Conservation (phyloP, 75 land plant genomes). For the Sequoiadendron giganteum region DNA sequence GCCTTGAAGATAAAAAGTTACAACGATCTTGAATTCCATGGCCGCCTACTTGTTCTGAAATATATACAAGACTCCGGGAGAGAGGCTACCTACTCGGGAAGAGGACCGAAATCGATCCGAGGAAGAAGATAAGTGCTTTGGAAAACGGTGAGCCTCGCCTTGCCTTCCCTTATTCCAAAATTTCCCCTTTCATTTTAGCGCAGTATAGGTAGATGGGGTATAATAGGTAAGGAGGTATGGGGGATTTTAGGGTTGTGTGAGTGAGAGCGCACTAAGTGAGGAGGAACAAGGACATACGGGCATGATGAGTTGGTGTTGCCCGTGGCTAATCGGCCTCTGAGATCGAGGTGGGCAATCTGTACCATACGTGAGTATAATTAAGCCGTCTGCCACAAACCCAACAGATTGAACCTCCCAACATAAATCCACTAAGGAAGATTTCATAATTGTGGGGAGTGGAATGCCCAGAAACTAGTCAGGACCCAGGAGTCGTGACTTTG, state of each 20-base stretch:
- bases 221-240: no score
- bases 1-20: background rate
- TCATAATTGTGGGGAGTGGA: background rate
- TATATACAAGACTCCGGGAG: no score
- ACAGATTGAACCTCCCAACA: background rate
- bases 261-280: background rate
- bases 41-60: background rate
- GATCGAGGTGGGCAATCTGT: background rate
- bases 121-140: background rate
- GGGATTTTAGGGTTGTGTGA: background rate
- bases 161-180: no score
- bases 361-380: background rate
- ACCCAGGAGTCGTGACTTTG: background rate
- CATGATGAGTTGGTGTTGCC: background rate
- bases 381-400: background rate
- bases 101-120: slow-evolving; percentile 10
- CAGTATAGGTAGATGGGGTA: no score
- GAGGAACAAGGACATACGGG: background rate
- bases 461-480: background rate
- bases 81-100: no score
- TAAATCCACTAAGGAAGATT: background rate
- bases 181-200: background rate
- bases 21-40: background rate
- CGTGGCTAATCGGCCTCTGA: background rate
- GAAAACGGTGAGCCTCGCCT: background rate